Evolutionary conservation across 2,329 filamentous ascomycete species (phyloP).

Genomic region (Keithomyces neogunnii): DNA sequence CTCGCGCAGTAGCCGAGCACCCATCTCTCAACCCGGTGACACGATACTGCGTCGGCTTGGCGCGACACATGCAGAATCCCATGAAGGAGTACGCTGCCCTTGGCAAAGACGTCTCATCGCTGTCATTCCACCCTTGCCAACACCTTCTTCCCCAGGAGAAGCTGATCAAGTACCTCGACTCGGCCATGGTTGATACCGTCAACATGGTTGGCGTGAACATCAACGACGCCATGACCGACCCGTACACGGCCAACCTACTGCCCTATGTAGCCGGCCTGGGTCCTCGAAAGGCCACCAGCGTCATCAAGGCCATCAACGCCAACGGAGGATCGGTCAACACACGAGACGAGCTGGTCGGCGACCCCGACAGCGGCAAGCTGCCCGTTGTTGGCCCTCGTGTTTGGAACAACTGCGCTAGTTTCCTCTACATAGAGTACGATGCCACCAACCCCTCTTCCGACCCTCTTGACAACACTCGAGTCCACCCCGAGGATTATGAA

Average conservation of each 20-base stretch:
- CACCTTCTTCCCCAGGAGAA: conserved; percentile 83
- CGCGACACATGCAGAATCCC: conserved; percentile 88
- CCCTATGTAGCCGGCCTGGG: conserved; percentile 89
- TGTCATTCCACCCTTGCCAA: conserved; percentile 85
- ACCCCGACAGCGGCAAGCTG: conserved; percentile 68
- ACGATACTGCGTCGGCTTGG: conserved; percentile 83
- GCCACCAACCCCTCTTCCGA: conserved; percentile 74
- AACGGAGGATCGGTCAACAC: conserved; percentile 82
- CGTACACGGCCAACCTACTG: conserved; percentile 77
- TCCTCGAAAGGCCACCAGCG: conserved; percentile 77
- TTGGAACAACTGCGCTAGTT: conserved; percentile 96
- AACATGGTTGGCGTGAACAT: conserved; percentile 94
- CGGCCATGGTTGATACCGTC: conserved; percentile 97
- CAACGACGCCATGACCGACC: conserved; percentile 78
- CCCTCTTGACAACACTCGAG: conserved; percentile 91
- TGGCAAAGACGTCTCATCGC: conserved; percentile 76
- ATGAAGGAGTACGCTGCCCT: conserved; percentile 94
- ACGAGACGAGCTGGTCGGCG: conserved; percentile 80
- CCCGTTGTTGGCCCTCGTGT: conserved; percentile 82
- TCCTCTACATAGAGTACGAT: conserved; percentile 84
- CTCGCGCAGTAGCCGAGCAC: conserved; percentile 69
- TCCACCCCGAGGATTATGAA: conserved; percentile 97
- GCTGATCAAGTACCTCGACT: conserved; percentile 77
- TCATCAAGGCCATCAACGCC: conserved; percentile 70
- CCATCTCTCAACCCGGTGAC: conserved; percentile 71